Evolutionary conservation across 2,329 filamentous ascomycete species (phyloP), one percentile per base, ranked within the genome.

Genomic region (Neoscytalidium dimidiatum): DNA sequence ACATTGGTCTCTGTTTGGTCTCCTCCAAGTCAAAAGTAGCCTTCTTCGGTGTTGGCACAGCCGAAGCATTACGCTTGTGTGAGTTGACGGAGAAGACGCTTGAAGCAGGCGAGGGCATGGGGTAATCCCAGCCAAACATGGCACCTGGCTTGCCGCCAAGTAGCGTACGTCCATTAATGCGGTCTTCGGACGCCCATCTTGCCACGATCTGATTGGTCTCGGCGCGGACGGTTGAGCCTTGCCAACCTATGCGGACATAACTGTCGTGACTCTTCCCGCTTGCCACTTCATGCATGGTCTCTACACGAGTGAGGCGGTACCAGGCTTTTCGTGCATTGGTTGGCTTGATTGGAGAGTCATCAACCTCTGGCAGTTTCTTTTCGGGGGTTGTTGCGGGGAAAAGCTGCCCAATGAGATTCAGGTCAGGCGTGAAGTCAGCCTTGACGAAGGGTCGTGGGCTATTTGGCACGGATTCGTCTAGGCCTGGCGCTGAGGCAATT

Each of bases 201-300:
- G 62, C 67, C 17, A 79, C 73, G 23, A 73, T 72, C 35, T 78
- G 77, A 48, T 71, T 74, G 7, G 73, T 72, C n/a, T 79, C 75
- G 21, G 64, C 35, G 41, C 73, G 69, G 4, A 78, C 69, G 0
- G 71, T 56, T 3, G 77, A 79, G 21, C 69, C 73, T 19, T 67
- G 67, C 77, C 76, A 79, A 6, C 72, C 75, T 5, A 79, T 72
- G 6, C 77, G 75, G 14, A 78, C 70, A 51, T 79, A 77, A 61
- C 70, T 77, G 57, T 77, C 73, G 31, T 75, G 72, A 11, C 71
- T 71, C 6, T 69, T 71, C 6, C 74, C 75, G 35, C 63, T 73
- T 49, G 78, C 76, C 70, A 71, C 77, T 33, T 78, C 76, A 17
- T 76, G 70, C 71, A 79, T 69, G 4, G 76, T 79, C 62, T 78